Evolutionary conservation across 768 basidiomycete genomes (phyloP), one percentile per base, ranked within the genome.

Genomic region (Naganishia antarctica): DNA sequence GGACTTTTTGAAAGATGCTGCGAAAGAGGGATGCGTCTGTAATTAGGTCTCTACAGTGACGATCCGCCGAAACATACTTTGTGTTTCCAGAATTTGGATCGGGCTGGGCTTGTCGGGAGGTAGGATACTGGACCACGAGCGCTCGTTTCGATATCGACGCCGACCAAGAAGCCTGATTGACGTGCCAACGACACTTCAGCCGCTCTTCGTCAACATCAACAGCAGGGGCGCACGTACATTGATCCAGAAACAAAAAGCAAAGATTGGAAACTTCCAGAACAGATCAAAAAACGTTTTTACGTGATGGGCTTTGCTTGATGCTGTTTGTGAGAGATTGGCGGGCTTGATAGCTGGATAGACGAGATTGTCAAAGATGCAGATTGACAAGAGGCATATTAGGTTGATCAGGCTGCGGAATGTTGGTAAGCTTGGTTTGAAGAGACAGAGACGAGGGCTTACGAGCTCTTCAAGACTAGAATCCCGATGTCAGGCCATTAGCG

Each of bases 231-330:
- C 34, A 57, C 71, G 65, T 66, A 73, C 73, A 63, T 76, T 76
- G 60, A 76, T 68, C 71, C 70, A 73, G 66, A 76, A 74, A 65
- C 75, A 76, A 41, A 72, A 66, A 21, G 70, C 68, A 59, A 76
- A 74, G 8, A 76, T 71, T 1, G 75, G 75, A 69, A 70, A 76
- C 48, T 71, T 72, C 40, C 74, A 66, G 23, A 74, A 57, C 45
- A 78, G 62, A 29, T 74, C 73, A 62, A 74, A 78, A 65, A 71
- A 72, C 66, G 75, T 62, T 12, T 74, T 70, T 13, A 73, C 68
- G 34, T 73, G 73, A 4, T 66, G 63, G 7, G 53, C 50, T 28
- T 68, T 63, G 46, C 66, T 60, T 0, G 60, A 58, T 13, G 69
- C 63, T 4, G 70, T 63, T 0, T 46, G 60, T n/a, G 62, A 64